Conservation (phyloP, 208 protist genomes). For the Trypanosoma brucei region DNA sequence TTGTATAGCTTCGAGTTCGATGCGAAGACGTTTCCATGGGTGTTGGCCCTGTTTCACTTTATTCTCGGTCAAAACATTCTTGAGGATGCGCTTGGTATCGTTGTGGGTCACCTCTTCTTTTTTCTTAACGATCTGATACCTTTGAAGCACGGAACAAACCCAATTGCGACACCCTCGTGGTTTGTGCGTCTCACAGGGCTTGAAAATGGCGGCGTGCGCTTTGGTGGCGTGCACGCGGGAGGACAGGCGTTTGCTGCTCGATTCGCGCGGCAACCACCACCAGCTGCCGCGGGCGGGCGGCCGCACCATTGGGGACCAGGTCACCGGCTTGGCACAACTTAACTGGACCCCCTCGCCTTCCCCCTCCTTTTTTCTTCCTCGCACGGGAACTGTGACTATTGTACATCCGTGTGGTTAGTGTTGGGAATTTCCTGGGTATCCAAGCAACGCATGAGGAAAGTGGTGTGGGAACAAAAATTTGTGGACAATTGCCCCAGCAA, state of each 20-base stretch:
- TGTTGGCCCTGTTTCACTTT: conserved; percentile 69
- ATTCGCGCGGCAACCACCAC: conserved; percentile 5
- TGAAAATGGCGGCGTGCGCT: neutral
- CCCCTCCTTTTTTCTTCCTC: no score
- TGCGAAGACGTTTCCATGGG: conserved; percentile 79
- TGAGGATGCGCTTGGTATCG: conserved; percentile 63
- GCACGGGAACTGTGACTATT: no score
- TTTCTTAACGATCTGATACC: conserved; percentile 78
- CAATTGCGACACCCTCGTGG: conserved; percentile 54
- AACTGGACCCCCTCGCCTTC: neutral
- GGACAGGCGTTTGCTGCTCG: conserved; percentile 2
- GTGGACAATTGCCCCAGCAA: no score
- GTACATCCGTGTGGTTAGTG: no score
- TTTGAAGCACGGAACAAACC: conserved; percentile 42
- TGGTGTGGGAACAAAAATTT: no score
- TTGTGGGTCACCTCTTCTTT: conserved; percentile 69
- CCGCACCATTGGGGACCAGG: conserved; percentile 18
- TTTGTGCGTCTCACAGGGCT: conserved; percentile 25
- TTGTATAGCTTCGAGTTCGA: conserved; percentile 80
- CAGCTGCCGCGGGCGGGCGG: neutral
- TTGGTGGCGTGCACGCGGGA: conserved; percentile 9
- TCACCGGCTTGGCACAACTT: conserved; percentile 8
- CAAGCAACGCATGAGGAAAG: no score
- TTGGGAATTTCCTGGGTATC: no score
- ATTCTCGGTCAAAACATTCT: conserved; percentile 55